Evolutionary conservation across 805 yeast genomes (phyloP), one percentile per base, ranked within the genome.

Genomic region (Saturnispora serradocipensis): DNA sequence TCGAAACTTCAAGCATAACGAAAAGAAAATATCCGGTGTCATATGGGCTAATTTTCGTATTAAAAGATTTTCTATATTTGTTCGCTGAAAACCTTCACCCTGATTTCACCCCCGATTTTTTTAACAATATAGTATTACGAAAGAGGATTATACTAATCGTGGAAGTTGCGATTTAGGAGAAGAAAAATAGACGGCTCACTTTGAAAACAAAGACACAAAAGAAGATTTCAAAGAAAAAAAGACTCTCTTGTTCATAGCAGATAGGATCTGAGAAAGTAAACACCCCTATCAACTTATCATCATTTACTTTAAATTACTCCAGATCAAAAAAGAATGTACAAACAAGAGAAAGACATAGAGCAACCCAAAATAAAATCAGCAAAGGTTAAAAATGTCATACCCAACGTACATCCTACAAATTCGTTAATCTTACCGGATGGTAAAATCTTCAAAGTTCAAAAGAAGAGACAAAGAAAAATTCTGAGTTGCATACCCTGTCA

Each of bases 401-500:
- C 62, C 8, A 59, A 54, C 43, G 61, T 59, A 8, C 59, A 57
- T 39, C 63, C 63, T 13, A 52, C 62, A 5, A 61, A 61, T 27
- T 60, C 64, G 1, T 30, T 58, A 77, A 9, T 60, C 9, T 24
- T 57, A 2, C 54, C 60, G 9, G 59, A 57, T 42, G 64, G 64
- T 9, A 76, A 75, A 55, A 75, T 80, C 6, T 76, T 77, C 69
- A 81, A 81, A 61, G 76, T 79, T 16, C 86, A 81, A 58, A 78
- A 76, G 53, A 69, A 81, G 3, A 73, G 86, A 54, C 86, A 81
- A 61, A 62, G 86, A 50, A 74, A 74, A 58, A 79, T 81, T 43
- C 67, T 76, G 43, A 72, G 78, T 49, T 81, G 86, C 62, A 78
- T 81, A 13, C 74, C 82, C 38, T 81, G 86, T 55, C 86, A 81